Percentiles rank a stretch among this genome's conserved stretches.
Evolutionary conservation across 345 rosid species (phyloP).

Genomic region (Corchorus capsularis): DNA sequence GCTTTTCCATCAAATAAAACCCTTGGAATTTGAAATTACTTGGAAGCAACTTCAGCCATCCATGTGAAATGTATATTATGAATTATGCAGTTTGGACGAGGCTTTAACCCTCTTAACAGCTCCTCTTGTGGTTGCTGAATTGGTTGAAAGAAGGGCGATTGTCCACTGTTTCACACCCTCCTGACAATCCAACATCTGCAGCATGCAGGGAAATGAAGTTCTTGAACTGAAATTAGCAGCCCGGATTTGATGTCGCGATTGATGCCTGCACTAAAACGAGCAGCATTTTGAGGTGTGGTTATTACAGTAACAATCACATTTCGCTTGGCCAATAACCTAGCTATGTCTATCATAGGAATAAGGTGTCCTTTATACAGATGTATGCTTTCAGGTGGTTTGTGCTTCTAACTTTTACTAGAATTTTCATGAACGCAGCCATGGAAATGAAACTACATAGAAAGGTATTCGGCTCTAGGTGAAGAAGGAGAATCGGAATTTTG

Average conservation of each 20-base stretch:
- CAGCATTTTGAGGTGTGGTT: conserved; percentile 46
- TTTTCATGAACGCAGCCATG: background rate
- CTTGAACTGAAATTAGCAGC: conserved; percentile 24
- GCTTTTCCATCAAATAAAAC: conserved; percentile 52
- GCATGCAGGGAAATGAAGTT: conserved; percentile 27
- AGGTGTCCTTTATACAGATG: conserved; percentile 44
- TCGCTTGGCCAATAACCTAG: conserved; percentile 40
- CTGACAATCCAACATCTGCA: conserved; percentile 20
- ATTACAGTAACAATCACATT: conserved; percentile 37
- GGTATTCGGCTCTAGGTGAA: too few relatives aligned
- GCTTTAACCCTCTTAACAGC: conserved; percentile 36
- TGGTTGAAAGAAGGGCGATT: conserved; percentile 17
- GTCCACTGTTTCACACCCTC: conserved; percentile 39
- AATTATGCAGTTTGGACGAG: conserved; percentile 51
- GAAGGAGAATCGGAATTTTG: too few relatives aligned
- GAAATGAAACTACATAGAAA: background rate
- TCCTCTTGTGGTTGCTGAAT: conserved; percentile 32
- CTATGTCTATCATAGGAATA: conserved; percentile 50
- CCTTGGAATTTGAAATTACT: conserved; percentile 49
- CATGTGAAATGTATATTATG: conserved; percentile 50
- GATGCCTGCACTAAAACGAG: conserved; percentile 22
- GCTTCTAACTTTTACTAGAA: background rate
- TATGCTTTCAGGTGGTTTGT: background rate
- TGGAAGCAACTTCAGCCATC: conserved; percentile 37
- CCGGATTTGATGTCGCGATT: conserved; percentile 34